Evolutionary conservation across 2,329 filamentous ascomycete species (phyloP), one percentile per base, ranked within the genome.

Genomic region (Xylariaceae sp.): DNA sequence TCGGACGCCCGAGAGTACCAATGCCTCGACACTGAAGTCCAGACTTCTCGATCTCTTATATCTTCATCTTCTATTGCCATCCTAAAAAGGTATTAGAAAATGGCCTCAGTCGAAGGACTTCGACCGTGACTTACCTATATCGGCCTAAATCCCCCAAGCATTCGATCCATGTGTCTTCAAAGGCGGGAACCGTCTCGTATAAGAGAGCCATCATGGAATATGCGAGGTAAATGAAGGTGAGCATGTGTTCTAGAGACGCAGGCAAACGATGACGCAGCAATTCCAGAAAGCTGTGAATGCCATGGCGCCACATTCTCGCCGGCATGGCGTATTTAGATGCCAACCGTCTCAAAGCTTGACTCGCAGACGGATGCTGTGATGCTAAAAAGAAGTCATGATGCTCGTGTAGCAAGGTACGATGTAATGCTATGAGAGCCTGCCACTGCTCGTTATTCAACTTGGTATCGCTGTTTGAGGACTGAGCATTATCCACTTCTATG

Each of bases 1-100:
- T 96, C 88, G 0, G 89, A 88, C 0, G 90, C 89, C 60, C 88
- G 88, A 2, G 81, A 85, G 59, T 95, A 97, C 94, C 93, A 97
- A 40, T 87, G 84, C 0, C 86, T 76, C 0, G 88, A 88, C 0
- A 96, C 89, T 0, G 80, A 79, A 0, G 88, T 89, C 93, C 93
- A 97, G 0, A 84, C 82, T 45, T 96, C 89, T 1, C 88, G 76
- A 50, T 93, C 88, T 2, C 80, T 72, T 17, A 88, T 77, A 56
- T 94, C 87, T 22, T 88, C 83, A 39, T 96, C 88, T 66, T 97
- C 92, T 42, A 97, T 91, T 0, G 91, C 90, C 91, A 97, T 97
- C 1, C 87, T 78, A 62, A 28, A 33, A 6, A 7, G 4, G 7
- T 55, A 63, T 52, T 42, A 50, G 40, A 40, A 16, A 18, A 56